These are phyloP conservation scores for Phytophthora palmivora DNA, from an alignment of 352 stramenopile genomes.

Conservation along the genomic window DNA sequence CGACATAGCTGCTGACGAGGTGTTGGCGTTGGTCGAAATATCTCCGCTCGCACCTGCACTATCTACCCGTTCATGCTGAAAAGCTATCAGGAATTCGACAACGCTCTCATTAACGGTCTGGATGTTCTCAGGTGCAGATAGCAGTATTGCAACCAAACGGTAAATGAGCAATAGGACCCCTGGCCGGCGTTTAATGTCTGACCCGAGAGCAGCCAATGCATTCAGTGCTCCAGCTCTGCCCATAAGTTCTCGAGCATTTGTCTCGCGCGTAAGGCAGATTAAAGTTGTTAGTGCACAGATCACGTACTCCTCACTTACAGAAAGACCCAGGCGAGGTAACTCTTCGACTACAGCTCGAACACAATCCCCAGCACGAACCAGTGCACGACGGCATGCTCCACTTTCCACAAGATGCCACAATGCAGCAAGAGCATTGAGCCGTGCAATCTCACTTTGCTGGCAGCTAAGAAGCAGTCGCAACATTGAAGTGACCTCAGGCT, in stretches of 20 bases:
- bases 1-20: slow-evolving; percentile 36
- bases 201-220: slow-evolving; percentile 43
- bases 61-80: slow-evolving; percentile 38
- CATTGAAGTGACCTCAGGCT: slow-evolving; percentile 51
- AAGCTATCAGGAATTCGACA: slow-evolving; percentile 64
- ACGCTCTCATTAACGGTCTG: slow-evolving; percentile 49
- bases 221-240: slow-evolving; percentile 45
- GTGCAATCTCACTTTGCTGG: slow-evolving; percentile 34
- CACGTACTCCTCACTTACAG: slow-evolving; percentile 40
- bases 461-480: slow-evolving; percentile 44
- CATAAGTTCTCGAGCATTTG: slow-evolving; percentile 50
- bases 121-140: slow-evolving; percentile 58
- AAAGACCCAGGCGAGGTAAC: slow-evolving; percentile 34
- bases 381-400: slow-evolving; percentile 46
- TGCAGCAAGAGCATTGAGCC: slow-evolving; percentile 55
- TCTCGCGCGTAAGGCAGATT: slow-evolving; percentile 40
- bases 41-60: not conserved
- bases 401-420: slow-evolving; percentile 69
- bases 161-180: slow-evolving; percentile 43
- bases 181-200: slow-evolving; percentile 8
- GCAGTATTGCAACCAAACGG: slow-evolving; percentile 60
- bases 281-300: slow-evolving; percentile 52
- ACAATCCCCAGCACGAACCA: slow-evolving; percentile 53
- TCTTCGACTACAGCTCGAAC: slow-evolving; percentile 57
- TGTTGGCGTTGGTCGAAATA: not conserved